Percentiles rank a stretch among this genome's conserved stretches.
Conservation (phyloP, 75 land plant species). For the Adiantum capillusveneris region DNA sequence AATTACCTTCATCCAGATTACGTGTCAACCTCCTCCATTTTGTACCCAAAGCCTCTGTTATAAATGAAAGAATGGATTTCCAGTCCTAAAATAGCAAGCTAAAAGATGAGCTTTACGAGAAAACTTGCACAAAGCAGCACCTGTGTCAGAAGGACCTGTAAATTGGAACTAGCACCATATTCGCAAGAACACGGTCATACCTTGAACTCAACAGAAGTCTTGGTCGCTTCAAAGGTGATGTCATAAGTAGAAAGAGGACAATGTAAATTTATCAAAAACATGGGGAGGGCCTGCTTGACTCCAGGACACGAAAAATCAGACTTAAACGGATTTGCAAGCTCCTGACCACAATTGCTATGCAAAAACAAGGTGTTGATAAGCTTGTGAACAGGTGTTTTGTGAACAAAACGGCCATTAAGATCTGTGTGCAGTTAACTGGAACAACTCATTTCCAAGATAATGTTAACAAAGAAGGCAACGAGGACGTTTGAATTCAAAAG, state of each 20-base stretch:
- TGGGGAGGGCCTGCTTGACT: slow-evolving; percentile 35
- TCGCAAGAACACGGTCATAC: slow-evolving; percentile 21
- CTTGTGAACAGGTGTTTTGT: slow-evolving; percentile 79
- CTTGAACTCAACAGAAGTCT: slow-evolving; percentile 83
- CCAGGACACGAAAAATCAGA: neutral
- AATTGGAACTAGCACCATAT: no score
- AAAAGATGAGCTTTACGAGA: no score
- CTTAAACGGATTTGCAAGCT: neutral
- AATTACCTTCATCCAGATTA: no score
- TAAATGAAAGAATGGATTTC: slow-evolving; percentile 47
- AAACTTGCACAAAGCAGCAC: no score
- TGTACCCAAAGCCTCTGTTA: slow-evolving; percentile 40
- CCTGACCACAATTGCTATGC: neutral
- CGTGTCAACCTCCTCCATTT: slow-evolving; percentile 35
- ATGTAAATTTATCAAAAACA: slow-evolving; percentile 55
- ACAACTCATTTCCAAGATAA: neutral
- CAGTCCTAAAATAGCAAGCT: slow-evolving; percentile 62
- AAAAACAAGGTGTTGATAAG: neutral
- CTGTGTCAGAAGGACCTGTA: no score
- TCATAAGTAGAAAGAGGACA: slow-evolving; percentile 69
- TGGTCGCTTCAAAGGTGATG: slow-evolving; percentile 75
- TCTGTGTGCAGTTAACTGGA: slow-evolving; percentile 32
- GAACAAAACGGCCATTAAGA: slow-evolving; percentile 69
- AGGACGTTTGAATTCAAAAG: slow-evolving; percentile 10
- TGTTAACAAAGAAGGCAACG: neutral